Evolutionary conservation across 2,329 filamentous ascomycete species (phyloP).

Genomic region (Boeremia exigua): DNA sequence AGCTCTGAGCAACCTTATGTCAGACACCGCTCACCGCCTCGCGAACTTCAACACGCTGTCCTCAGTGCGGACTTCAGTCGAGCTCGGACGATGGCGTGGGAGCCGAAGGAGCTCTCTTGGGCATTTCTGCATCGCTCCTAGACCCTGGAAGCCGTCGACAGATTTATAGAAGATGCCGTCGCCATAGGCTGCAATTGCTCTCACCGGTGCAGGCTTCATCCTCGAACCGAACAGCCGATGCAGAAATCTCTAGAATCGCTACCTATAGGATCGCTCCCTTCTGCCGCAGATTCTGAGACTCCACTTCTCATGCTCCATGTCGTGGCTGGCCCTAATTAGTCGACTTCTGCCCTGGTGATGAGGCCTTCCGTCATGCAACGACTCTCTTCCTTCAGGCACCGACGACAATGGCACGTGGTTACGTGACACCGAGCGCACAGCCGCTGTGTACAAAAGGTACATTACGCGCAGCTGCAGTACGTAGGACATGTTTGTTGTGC

Average conservation of each 20-base stretch:
- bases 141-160: constrained; percentile 7
- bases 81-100: neutral
- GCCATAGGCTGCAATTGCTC: constrained; percentile 13
- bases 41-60: constrained; percentile 4
- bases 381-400: constrained; percentile 29
- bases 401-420: constrained; percentile 32
- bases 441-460: neutral
- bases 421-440: constrained; percentile 23
- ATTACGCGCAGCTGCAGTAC: constrained; percentile 7
- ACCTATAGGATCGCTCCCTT: constrained; percentile 33
- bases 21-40: constrained; percentile 33
- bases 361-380: constrained; percentile 12
- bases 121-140: constrained; percentile 34
- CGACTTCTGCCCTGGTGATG: constrained; percentile 19
- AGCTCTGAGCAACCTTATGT: constrained; percentile 5
- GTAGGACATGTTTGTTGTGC: constrained; percentile 1
- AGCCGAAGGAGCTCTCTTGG: constrained; percentile 20
- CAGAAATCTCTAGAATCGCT: constrained; percentile 14
- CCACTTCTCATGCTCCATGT: constrained; percentile 25
- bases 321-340: constrained; percentile 43
- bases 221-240: constrained; percentile 29
- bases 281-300: constrained; percentile 22
- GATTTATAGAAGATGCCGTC: constrained; percentile 16
- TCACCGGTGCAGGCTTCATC: constrained; percentile 29
- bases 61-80: neutral